Base-by-base conservation (phyloP, 768 basidiomycete genomes). In the Rhizopogon salebrosus region DNA sequence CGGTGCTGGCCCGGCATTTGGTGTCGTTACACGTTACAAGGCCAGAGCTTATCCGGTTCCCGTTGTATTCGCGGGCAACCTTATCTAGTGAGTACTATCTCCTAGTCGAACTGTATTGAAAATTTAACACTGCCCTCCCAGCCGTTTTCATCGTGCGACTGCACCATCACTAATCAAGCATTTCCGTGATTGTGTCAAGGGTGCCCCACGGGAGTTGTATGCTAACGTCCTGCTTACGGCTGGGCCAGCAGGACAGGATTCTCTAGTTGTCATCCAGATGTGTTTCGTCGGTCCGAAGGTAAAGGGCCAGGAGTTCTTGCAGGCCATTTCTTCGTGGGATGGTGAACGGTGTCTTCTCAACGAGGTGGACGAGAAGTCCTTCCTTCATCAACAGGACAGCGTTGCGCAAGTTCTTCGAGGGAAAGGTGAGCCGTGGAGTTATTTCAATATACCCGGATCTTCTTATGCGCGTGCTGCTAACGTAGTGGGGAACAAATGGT, bases 161-260 rank as follows among this genome's bases (percentile, higher is more conserved):
- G 87, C 94, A 0, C 85, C 91, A 3, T 92, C 89, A 4, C 80
- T 95, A 41, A 83, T 97, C 64, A 87, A 85, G 57, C 94, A 95
- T 69, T 92, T 93, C 72, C 84, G 94, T 23, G 94, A 97, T 67
- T 94, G 92, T 62, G 80, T 95, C 72, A 95, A 95, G 64, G 83
- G 84, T 37, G 89, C 90, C 11, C 91, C 92, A 1, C 80, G 87
- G 9, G 87, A 92, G 61, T 79, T 95, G 16, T 97, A 97, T 65
- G 87, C 90, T 35, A 95, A 95, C 63, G 81, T 92, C 31, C 80
- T 95, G 50, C 78, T 95, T 51, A 95, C 94, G 2, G 93, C 94
- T 0, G 93, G 94, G 6, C 92, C 92, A 4, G 83, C 81, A 9
- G 84, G 84, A 46, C 80, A 88, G 58, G 89, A 90, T 58, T 93